phyloP scores from a whole-genome alignment of 2,329 filamentous ascomycete species.

The Hortaea werneckii region DNA sequence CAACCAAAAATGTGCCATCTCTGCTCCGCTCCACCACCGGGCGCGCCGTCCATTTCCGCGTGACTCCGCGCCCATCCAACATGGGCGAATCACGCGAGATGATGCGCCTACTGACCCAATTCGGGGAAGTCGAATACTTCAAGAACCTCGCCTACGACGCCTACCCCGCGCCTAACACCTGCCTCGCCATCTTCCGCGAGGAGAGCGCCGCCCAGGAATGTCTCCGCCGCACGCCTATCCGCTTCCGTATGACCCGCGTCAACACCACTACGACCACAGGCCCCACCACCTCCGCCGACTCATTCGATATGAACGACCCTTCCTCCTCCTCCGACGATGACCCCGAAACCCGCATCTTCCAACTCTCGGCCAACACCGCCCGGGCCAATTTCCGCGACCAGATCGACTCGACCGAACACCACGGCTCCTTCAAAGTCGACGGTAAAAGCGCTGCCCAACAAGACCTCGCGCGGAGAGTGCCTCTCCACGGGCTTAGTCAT shows the following conservation, averaged over 20 bases:
- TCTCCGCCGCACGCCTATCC: slow-evolving; percentile 35
- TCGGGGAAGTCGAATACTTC: slow-evolving; percentile 40
- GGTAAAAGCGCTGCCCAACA: slow-evolving; percentile 20
- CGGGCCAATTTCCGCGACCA: slow-evolving; percentile 32
- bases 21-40: slow-evolving; percentile 25
- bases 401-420: slow-evolving; percentile 26
- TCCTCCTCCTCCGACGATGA: not conserved
- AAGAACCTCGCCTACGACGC: slow-evolving; percentile 40
- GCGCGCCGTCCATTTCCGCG: slow-evolving; percentile 37
- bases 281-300: not conserved
- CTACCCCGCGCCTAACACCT: slow-evolving; percentile 30
- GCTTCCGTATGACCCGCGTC: slow-evolving; percentile 32
- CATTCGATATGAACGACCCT: not conserved
- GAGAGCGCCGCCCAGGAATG: slow-evolving; percentile 31
- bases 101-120: slow-evolving; percentile 37
- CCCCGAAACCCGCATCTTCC: slow-evolving; percentile 25
- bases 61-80: slow-evolving; percentile 37
- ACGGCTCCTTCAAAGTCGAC: slow-evolving; percentile 22
- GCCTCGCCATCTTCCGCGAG: slow-evolving; percentile 37
- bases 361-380: slow-evolving; percentile 30
- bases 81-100: slow-evolving; percentile 41
- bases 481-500: slow-evolving; percentile 32
- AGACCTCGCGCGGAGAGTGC: slow-evolving; percentile 31
- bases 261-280: not conserved
- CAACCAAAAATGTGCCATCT: slow-evolving; percentile 1